Conservation (phyloP, 371 early-diverging fungal genomes). For the Funneliformis caledonium region DNA sequence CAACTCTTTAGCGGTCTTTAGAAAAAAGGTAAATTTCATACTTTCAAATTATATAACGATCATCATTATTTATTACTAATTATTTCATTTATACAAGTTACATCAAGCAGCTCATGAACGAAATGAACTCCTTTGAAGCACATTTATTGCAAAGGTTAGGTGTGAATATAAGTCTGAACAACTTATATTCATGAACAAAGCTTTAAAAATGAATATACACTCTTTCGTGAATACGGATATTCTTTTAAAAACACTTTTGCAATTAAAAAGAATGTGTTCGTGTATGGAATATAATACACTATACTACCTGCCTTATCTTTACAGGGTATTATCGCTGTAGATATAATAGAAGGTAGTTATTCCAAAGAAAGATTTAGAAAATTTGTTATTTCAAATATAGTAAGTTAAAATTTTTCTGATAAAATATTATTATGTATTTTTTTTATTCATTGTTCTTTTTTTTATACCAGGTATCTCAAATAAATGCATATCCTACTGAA, state of each 20-base stretch:
- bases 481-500: background rate
- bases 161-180: constrained; percentile 10
- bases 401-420: too few relatives aligned
- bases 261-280: constrained; percentile 14
- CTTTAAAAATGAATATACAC: constrained; percentile 15
- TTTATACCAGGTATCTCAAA: background rate
- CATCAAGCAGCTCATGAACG: too few relatives aligned
- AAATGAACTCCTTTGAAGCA: too few relatives aligned
- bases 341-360: constrained; percentile 14
- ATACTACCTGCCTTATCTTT: constrained; percentile 14
- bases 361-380: background rate
- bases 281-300: constrained; percentile 10
- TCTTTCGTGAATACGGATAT: constrained; percentile 10
- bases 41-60: too few relatives aligned
- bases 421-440: too few relatives aligned
- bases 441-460: too few relatives aligned
- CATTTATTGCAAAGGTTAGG: too few relatives aligned
- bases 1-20: too few relatives aligned
- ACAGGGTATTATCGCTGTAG: background rate
- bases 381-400: background rate
- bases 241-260: background rate
- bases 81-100: too few relatives aligned
- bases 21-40: too few relatives aligned
- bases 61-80: too few relatives aligned
- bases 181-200: constrained; percentile 13